Evolutionary conservation across 371 early-diverging fungal species (phyloP).

Genomic region (Capillidium rhysosporum): DNA sequence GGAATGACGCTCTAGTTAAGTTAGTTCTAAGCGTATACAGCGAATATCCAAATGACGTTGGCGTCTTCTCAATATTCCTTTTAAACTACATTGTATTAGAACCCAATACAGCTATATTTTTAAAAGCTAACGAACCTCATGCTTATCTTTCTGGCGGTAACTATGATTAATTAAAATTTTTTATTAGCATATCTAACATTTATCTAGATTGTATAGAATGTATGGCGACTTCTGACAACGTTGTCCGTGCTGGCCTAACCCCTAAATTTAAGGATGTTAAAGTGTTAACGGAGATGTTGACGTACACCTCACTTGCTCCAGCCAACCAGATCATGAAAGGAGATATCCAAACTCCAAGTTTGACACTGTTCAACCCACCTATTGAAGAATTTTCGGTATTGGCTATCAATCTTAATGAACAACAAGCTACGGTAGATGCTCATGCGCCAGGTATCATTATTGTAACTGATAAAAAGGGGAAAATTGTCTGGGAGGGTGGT

Average conservation of each 20-base stretch:
- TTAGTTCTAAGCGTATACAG: slow-evolving; percentile 46
- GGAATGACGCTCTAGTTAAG: slow-evolving; percentile 16
- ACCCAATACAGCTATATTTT: slow-evolving; percentile 82
- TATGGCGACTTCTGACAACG: slow-evolving; percentile 96
- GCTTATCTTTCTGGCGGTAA: slow-evolving; percentile 86
- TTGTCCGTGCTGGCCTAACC: slow-evolving; percentile 90
- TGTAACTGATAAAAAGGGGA: too few species aligned
- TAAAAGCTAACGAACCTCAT: slow-evolving; percentile 94
- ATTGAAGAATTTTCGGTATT: slow-evolving; percentile 86
- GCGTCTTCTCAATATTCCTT: slow-evolving; percentile 67
- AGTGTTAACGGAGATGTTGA: slow-evolving; percentile 78
- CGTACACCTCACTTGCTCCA: slow-evolving; percentile 66
- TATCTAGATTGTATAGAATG: slow-evolving; percentile 82
- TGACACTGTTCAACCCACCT: slow-evolving; percentile 81
- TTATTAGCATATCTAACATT: neutral
- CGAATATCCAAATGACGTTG: slow-evolving; percentile 86
- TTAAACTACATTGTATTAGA: slow-evolving; percentile 62
- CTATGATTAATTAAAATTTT: slow-evolving; percentile 3
- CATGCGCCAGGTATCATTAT: too few species aligned
- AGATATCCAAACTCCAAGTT: slow-evolving; percentile 14
- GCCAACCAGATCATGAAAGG: slow-evolving; percentile 48
- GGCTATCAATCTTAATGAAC: neutral
- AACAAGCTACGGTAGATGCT: too few species aligned
- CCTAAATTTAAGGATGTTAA: slow-evolving; percentile 96
- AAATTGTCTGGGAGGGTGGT: too few species aligned